phyloP scores from a whole-genome alignment of 2,329 filamentous ascomycete genomes.

The Xylariaceae sp. region DNA sequence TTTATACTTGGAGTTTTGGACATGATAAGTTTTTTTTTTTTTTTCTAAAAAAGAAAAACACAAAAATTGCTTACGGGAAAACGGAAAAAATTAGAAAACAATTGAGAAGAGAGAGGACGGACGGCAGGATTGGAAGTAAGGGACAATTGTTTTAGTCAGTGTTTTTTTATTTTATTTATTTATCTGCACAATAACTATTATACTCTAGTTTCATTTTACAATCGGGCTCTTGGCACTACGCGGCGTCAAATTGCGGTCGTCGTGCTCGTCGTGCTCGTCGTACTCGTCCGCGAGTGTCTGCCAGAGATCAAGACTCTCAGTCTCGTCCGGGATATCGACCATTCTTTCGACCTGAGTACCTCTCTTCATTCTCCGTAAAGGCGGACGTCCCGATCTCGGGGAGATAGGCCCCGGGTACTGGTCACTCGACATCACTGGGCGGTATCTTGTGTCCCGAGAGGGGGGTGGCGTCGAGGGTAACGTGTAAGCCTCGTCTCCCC shows the following conservation, averaged over 20 bases:
- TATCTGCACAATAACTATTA: too few species aligned
- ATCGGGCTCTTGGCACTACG: too few species aligned
- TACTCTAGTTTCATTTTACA: too few species aligned
- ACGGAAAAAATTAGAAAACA: background rate
- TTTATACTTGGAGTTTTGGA: background rate
- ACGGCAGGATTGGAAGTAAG: too few species aligned
- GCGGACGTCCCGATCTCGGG: background rate
- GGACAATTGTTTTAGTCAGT: too few species aligned
- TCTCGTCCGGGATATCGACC: background rate
- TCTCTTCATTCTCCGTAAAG: background rate
- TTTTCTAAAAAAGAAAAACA: background rate
- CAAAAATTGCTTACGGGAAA: background rate
- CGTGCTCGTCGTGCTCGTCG: background rate
- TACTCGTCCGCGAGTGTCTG: slow-evolving; percentile 15
- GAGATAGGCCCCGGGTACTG: background rate
- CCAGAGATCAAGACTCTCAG: slow-evolving; percentile 21
- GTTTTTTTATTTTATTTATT: too few species aligned
- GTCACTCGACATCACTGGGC: background rate
- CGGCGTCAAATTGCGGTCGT: too few species aligned
- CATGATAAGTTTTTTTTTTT: background rate
- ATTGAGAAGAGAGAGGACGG: too few species aligned
- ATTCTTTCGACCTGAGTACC: background rate
- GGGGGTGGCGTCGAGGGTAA: background rate
- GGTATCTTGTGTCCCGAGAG: background rate
- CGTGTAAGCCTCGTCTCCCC: too few species aligned